Conservation (phyloP, 1,284 basidiomycete genomes). For the Phellinidium pouzarii region DNA sequence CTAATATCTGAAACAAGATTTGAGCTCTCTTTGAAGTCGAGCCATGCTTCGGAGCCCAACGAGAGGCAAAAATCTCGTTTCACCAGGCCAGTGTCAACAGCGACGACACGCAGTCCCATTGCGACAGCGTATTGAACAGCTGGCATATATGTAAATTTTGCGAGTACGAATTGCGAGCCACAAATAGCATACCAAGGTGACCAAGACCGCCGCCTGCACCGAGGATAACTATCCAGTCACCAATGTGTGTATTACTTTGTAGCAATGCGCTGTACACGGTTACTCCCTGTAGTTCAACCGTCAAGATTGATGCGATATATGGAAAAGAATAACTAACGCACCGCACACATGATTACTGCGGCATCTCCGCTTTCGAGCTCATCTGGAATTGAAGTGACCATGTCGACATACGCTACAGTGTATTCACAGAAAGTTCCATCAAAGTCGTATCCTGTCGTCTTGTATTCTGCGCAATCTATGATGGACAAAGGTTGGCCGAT, state of each 20-base stretch:
- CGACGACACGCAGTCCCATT: conserved; percentile 63
- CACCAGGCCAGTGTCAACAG: conserved; percentile 61
- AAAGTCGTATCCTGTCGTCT: conserved; percentile 48
- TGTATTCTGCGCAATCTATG: conserved; percentile 38
- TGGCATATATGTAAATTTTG: neutral
- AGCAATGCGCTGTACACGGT: conserved; percentile 71
- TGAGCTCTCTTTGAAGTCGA: conserved; percentile 59
- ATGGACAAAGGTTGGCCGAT: neutral
- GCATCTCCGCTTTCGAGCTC: conserved; percentile 50
- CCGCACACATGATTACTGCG: conserved; percentile 64
- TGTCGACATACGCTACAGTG: conserved; percentile 45
- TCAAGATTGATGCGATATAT: neutral
- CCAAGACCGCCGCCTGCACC: conserved; percentile 62
- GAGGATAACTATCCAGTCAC: conserved; percentile 64
- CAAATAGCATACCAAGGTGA: conserved; percentile 40
- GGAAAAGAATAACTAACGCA: conserved; percentile 20
- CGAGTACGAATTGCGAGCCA: neutral
- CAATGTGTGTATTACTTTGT: conserved; percentile 42
- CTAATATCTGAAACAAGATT: conserved; percentile 47
- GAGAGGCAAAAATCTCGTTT: conserved; percentile 53
- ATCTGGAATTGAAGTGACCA: conserved; percentile 62
- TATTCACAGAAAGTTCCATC: conserved; percentile 54
- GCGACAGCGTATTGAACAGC: conserved; percentile 62
- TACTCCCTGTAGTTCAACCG: conserved; percentile 36
- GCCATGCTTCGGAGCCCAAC: conserved; percentile 63